Conservation (phyloP, 345 rosid species). For the Euphorbia peplus region DNA sequence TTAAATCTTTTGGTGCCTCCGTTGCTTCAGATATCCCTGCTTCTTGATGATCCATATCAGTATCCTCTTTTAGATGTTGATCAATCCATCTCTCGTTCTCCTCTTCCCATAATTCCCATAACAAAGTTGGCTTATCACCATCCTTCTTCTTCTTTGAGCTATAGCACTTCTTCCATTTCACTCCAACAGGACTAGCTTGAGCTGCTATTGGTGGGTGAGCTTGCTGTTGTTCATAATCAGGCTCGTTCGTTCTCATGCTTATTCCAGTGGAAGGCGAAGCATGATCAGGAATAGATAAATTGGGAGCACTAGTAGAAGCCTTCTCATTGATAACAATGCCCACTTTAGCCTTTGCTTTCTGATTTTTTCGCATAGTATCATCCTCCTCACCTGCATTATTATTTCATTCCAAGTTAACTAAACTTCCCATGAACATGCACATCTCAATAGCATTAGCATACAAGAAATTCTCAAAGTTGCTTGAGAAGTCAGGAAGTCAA, state of each 20-base stretch:
- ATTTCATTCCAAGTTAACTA: neutral
- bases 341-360: conserved; percentile 5
- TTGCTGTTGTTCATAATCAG: conserved; percentile 9
- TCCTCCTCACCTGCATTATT: conserved; percentile 25
- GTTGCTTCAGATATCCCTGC: conserved; percentile 44
- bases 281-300: conserved; percentile 7
- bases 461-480: neutral
- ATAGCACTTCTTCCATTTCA: conserved; percentile 16
- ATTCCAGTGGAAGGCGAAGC: conserved; percentile 16
- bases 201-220: neutral
- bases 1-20: conserved; percentile 67
- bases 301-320: conserved; percentile 1
- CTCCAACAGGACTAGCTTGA: neutral
- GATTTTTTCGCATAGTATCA: conserved; percentile 15
- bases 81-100: conserved; percentile 64
- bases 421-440: neutral
- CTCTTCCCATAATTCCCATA: conserved; percentile 82
- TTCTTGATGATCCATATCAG: conserved; percentile 58
- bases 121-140: conserved; percentile 25
- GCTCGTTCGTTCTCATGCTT: neutral
- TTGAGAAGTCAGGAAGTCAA: neutral
- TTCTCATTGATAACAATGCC: neutral
- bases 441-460: neutral
- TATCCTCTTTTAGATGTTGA: conserved; percentile 42
- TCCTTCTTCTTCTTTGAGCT: conserved; percentile 33